These are phyloP conservation scores for Phytophthora citrophthora DNA, from an alignment of 352 stramenopile species.

Conservation along the genomic window DNA sequence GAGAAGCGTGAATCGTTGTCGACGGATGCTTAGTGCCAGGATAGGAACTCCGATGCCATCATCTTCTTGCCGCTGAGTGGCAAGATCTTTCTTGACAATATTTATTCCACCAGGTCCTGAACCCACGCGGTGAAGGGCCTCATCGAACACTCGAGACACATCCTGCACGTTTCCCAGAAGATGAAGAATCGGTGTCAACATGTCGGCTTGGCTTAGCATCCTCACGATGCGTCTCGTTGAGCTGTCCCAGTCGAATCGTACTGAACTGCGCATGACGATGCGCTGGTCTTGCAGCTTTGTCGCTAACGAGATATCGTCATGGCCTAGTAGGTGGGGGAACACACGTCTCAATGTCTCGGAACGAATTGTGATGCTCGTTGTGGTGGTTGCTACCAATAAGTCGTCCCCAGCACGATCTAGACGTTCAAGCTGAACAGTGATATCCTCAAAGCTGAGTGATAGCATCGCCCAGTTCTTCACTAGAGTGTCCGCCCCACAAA, in stretches of 20 bases:
- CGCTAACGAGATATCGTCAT: not conserved
- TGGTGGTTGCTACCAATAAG: constrained; percentile 11
- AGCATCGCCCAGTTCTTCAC: constrained; percentile 4
- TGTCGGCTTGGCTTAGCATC: constrained; percentile 7
- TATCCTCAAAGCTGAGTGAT: constrained; percentile 1
- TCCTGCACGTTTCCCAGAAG: constrained; percentile 8
- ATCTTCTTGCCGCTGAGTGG: too few species aligned
- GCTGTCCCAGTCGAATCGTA: constrained; percentile 8
- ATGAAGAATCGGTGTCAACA: constrained; percentile 11
- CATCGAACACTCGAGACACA: constrained; percentile 9
- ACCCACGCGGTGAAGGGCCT: too few species aligned
- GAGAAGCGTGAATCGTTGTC: too few species aligned
- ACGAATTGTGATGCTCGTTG: constrained; percentile 7
- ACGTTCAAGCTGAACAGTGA: constrained; percentile 9
- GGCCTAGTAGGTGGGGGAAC: constrained; percentile 4
- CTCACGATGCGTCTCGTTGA: not conserved
- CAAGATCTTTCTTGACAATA: too few species aligned
- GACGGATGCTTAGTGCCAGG: too few species aligned
- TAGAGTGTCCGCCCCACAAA: not conserved
- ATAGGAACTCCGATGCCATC: too few species aligned
- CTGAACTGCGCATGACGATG: constrained; percentile 10
- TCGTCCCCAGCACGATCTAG: not conserved
- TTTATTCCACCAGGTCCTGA: too few species aligned
- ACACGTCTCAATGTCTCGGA: not conserved
- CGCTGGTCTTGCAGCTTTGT: constrained; percentile 3